Evolutionary conservation across 176 grass and related monocot genomes (phyloP).

Genomic region (Carex littledalei): DNA sequence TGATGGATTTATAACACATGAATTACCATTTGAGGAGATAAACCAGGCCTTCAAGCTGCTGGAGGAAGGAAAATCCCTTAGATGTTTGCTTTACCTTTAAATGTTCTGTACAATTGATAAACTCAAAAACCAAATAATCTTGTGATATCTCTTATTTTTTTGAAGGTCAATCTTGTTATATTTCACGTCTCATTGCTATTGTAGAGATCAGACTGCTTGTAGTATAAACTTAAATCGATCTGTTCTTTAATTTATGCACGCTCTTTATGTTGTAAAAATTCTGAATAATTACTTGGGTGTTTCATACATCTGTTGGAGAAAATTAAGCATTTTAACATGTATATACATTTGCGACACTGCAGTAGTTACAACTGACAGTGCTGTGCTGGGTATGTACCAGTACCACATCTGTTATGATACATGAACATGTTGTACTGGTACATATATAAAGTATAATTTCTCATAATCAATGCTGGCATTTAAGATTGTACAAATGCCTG

Average conservation of each 20-base stretch:
- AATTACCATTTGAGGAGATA: conserved; percentile 80
- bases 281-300: not conserved
- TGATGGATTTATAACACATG: conserved; percentile 80
- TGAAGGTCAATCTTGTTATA: not conserved
- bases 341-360: too few species aligned
- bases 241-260: not conserved
- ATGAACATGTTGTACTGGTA: not conserved
- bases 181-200: not conserved
- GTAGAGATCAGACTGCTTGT: not conserved
- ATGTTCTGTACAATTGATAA: not conserved
- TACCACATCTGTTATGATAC: not conserved
- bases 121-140: not conserved
- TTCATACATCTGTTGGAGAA: not conserved
- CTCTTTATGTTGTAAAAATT: not conserved
- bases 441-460: too few species aligned
- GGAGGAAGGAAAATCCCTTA: conserved; percentile 59
- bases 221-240: conserved; percentile 2
- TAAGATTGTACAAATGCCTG: not conserved
- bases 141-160: not conserved
- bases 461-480: too few species aligned
- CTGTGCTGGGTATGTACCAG: too few species aligned
- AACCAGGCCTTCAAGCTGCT: conserved; percentile 62
- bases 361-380: too few species aligned
- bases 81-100: conserved; percentile 64
- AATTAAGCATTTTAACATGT: not conserved